Percentiles rank a stretch among this genome's conserved stretches.
Conservation (phyloP, 2,329 filamentous ascomycete genomes). For the Trichoderma gracile region DNA sequence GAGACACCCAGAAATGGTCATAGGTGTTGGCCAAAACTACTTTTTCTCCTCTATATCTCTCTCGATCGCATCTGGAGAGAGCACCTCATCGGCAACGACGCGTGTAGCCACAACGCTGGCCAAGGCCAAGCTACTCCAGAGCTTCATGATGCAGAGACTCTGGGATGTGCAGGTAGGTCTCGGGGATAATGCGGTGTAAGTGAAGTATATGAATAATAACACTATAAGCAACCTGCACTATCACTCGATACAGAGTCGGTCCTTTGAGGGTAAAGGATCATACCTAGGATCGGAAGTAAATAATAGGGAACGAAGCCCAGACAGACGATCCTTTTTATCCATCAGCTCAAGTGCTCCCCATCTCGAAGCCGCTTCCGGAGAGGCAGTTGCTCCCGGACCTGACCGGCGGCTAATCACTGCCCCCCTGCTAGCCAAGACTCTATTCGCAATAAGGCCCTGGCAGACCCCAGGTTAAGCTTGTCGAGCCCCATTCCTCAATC, state of each 20-base stretch:
- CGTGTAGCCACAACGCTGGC: constrained; percentile 26
- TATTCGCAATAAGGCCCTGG: constrained; percentile 13
- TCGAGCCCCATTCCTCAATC: not conserved
- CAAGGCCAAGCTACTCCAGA: constrained; percentile 24
- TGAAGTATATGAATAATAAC: not conserved
- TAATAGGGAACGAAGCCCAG: not conserved
- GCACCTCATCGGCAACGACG: constrained; percentile 35
- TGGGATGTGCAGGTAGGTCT: not conserved
- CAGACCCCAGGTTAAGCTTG: constrained; percentile 12
- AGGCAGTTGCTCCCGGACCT: not conserved
- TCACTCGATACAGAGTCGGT: not conserved
- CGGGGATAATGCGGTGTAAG: too few species aligned
- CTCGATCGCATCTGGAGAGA: constrained; percentile 44
- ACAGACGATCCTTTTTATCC: not conserved
- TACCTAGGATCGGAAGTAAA: too few species aligned
- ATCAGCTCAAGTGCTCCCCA: not conserved
- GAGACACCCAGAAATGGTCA: not conserved
- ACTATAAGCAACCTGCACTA: not conserved
- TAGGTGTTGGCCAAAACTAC: not conserved
- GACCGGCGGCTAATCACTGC: not conserved
- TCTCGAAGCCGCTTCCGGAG: not conserved
- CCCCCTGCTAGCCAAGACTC: constrained; percentile 12
- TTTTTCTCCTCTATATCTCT: constrained; percentile 38
- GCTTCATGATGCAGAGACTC: constrained; percentile 29
- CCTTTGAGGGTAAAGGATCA: not conserved